phyloP scores from a whole-genome alignment of 1,139 yeast species.

The Debaryomyces fabryi region DNA sequence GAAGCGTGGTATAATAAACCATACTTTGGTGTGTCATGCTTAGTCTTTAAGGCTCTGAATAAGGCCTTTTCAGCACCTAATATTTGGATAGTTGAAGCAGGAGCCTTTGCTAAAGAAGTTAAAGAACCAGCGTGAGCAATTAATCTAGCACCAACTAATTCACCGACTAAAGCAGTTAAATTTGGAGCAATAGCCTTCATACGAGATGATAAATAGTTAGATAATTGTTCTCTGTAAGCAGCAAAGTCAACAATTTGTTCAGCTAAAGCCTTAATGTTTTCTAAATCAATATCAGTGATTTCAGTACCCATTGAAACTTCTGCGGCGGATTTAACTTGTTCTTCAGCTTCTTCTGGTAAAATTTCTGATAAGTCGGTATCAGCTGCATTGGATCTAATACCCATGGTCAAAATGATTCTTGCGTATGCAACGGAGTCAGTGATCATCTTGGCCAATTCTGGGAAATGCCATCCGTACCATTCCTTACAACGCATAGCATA shows the following conservation, averaged over 20 bases:
- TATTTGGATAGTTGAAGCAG: conserved; percentile 98
- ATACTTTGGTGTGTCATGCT: conserved; percentile 97
- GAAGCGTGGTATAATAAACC: conserved; percentile 97
- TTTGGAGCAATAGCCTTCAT: conserved; percentile 99
- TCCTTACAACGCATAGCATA: conserved; percentile 99
- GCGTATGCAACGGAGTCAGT: conserved; percentile 95
- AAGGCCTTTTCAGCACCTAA: conserved; percentile 99
- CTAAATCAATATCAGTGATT: conserved; percentile 90
- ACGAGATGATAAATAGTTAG: conserved; percentile 86
- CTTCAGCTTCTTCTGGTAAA: conserved; percentile 90
- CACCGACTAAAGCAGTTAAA: conserved; percentile 94
- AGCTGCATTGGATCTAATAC: conserved; percentile 87
- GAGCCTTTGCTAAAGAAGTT: conserved; percentile 94
- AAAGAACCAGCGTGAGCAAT: conserved; percentile 98
- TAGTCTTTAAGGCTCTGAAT: conserved; percentile 97
- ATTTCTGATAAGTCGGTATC: conserved; percentile 89
- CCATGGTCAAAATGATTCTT: conserved; percentile 91
- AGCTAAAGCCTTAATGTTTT: conserved; percentile 87
- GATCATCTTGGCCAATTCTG: conserved; percentile 94
- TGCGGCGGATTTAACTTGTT: conserved; percentile 80
- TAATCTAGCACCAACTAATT: conserved; percentile 96
- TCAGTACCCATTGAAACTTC: conserved; percentile 99
- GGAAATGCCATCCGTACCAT: conserved; percentile 99
- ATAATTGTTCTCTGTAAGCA: conserved; percentile 88
- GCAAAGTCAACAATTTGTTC: conserved; percentile 91